Evolutionary conservation across 768 basidiomycete genomes (phyloP).

Genomic region (Auricularia cornea): DNA sequence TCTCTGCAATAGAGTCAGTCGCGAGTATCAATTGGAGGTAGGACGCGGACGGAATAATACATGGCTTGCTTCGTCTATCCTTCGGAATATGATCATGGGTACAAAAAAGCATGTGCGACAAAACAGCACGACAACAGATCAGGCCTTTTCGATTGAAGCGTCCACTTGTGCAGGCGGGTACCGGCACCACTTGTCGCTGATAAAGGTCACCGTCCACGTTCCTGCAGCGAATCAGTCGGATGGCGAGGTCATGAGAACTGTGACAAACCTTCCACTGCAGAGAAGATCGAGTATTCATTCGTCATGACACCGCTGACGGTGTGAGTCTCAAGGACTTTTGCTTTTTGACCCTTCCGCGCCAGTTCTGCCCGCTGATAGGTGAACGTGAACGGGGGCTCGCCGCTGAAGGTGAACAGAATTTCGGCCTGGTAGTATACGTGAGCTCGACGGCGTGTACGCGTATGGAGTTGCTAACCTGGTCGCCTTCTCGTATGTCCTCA

Average conservation of each 20-base stretch:
- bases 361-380: constrained; percentile 84
- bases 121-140: not conserved
- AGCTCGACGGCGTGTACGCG: not conserved
- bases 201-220: constrained; percentile 88
- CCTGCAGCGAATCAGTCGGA: constrained; percentile 34
- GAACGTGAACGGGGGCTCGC: constrained; percentile 94
- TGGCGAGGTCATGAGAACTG: constrained; percentile 3
- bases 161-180: constrained; percentile 64
- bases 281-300: constrained; percentile 82
- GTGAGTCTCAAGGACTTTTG: constrained; percentile 84
- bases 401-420: constrained; percentile 82
- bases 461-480: constrained; percentile 9
- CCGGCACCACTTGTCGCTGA: constrained; percentile 82
- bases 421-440: constrained; percentile 51
- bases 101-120: too few species aligned
- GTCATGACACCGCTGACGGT: constrained; percentile 73
- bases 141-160: constrained; percentile 10
- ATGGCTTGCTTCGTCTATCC: too few species aligned
- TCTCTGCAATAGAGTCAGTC: too few species aligned
- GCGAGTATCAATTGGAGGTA: too few species aligned
- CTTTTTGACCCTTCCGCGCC: constrained; percentile 57
- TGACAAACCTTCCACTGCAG: constrained; percentile 74
- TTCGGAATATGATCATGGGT: too few species aligned
- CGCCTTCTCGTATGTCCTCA: constrained; percentile 88
- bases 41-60: too few species aligned